These are phyloP conservation scores for Camelina neglecta DNA, from an alignment of 345 rosid species.

Conservation along the genomic window DNA sequence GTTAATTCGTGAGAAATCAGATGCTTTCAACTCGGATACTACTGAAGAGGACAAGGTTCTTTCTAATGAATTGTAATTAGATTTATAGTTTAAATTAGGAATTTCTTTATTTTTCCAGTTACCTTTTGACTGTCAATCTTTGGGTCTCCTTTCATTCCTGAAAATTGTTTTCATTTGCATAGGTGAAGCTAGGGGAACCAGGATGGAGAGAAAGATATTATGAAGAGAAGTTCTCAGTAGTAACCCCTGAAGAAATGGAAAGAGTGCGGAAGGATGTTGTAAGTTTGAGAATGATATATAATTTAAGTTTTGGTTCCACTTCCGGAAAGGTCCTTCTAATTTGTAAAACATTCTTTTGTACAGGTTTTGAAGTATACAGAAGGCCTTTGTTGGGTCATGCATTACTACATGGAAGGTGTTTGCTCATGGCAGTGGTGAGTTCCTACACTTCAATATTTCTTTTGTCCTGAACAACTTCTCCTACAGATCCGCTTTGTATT, in stretches of 20 bases:
- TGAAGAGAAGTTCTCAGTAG: slow-evolving; percentile 77
- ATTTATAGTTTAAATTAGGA: neutral
- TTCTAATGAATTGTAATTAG: neutral
- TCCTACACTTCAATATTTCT: neutral
- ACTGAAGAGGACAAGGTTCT: slow-evolving; percentile 88
- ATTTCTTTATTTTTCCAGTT: slow-evolving; percentile 8
- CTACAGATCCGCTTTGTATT: slow-evolving; percentile 2
- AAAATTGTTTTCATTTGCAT: slow-evolving; percentile 32
- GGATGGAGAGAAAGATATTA: slow-evolving; percentile 99
- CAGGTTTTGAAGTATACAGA: slow-evolving; percentile 86
- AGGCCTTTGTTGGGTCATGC: slow-evolving; percentile 99
- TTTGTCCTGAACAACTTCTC: slow-evolving; percentile 7
- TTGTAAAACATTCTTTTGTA: slow-evolving; percentile 35
- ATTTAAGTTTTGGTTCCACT: slow-evolving; percentile 7
- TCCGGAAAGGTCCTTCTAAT: slow-evolving; percentile 16
- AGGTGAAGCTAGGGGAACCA: slow-evolving; percentile 91
- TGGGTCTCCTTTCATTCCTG: slow-evolving; percentile 11
- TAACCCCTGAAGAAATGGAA: slow-evolving; percentile 76
- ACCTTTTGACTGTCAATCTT: slow-evolving; percentile 12
- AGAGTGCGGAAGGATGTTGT: slow-evolving; percentile 85
- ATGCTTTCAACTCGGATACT: slow-evolving; percentile 72
- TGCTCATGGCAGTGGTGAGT: slow-evolving; percentile 99
- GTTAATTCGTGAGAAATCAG: slow-evolving; percentile 74
- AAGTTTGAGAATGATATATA: slow-evolving; percentile 45
- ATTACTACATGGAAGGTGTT: slow-evolving; percentile 96